phyloP scores from a whole-genome alignment of 2,329 filamentous ascomycete species.

The Periconia macrospinosa region DNA sequence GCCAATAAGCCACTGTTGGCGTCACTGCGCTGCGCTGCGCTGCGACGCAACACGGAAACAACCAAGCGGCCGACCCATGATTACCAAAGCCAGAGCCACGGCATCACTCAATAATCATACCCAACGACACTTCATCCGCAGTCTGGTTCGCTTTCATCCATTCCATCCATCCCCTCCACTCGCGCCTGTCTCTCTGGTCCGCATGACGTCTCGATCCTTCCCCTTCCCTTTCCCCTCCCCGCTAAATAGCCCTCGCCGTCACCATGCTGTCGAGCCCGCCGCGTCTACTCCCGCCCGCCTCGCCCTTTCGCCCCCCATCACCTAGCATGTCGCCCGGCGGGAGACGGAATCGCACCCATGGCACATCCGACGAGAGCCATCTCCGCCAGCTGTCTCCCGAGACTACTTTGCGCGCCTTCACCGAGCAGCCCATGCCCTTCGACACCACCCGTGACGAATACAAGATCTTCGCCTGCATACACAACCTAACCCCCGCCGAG shows the following conservation, averaged over 20 bases:
- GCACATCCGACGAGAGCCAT: conserved; percentile 33
- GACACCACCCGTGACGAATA: conserved; percentile 46
- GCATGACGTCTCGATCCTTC: conserved; percentile 22
- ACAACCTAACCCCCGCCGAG: conserved; percentile 65
- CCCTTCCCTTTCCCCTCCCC: background rate
- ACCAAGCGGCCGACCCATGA: background rate
- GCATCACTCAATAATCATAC: no score
- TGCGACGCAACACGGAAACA: background rate
- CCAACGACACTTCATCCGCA: no score
- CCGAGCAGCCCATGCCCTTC: conserved; percentile 48
- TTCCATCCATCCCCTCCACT: no score
- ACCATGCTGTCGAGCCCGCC: conserved; percentile 32
- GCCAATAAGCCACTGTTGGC: background rate
- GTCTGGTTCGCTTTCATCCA: no score
- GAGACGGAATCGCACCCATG: conserved; percentile 26
- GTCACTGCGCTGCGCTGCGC: background rate
- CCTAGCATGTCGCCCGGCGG: conserved; percentile 38
- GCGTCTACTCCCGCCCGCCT: conserved; percentile 35
- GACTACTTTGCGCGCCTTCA: conserved; percentile 46
- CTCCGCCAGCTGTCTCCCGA: conserved; percentile 44
- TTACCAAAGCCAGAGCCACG: background rate
- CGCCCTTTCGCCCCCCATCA: conserved; percentile 34
- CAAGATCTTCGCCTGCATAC: conserved; percentile 58
- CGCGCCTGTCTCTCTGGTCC: conserved; percentile 12
- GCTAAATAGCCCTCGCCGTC: conserved; percentile 5